Conservation (phyloP, 768 basidiomycete species). For the Pulveroboletus ravenelii region DNA sequence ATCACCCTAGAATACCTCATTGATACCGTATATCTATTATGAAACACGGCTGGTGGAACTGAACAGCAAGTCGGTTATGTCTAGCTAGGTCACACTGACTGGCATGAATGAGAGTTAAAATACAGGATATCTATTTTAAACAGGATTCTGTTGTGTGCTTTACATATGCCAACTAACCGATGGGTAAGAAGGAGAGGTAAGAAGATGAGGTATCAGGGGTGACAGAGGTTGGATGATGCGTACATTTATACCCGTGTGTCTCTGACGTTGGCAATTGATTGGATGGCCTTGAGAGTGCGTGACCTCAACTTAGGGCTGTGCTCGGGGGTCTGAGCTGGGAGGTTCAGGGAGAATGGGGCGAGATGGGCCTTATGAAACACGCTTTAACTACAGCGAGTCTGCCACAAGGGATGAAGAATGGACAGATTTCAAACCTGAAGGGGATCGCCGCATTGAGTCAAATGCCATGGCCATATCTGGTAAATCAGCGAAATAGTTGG, state of each 20-base stretch:
- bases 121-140: constrained; percentile 21
- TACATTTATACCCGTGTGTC: too few species aligned
- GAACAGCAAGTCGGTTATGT: not conserved
- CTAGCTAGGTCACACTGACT: constrained; percentile 3
- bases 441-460: constrained; percentile 17
- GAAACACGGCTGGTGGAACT: too few species aligned
- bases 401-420: too few species aligned
- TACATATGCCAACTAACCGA: constrained; percentile 24
- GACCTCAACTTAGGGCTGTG: constrained; percentile 27
- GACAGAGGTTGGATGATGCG: too few species aligned
- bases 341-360: constrained; percentile 22
- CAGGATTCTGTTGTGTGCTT: constrained; percentile 17
- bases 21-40: too few species aligned
- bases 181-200: constrained; percentile 11
- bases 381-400: too few species aligned
- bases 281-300: constrained; percentile 27
- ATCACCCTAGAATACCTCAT: too few species aligned
- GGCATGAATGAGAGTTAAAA: constrained; percentile 5
- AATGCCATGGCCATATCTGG: too few species aligned
- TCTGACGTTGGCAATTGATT: too few species aligned
- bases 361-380: too few species aligned
- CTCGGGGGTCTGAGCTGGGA: constrained; percentile 20
- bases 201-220: constrained; percentile 30
- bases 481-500: too few species aligned
- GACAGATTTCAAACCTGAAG: too few species aligned